Conservation (phyloP, 2,329 filamentous ascomycete species). For the Ceratocystis lukuohia region DNA sequence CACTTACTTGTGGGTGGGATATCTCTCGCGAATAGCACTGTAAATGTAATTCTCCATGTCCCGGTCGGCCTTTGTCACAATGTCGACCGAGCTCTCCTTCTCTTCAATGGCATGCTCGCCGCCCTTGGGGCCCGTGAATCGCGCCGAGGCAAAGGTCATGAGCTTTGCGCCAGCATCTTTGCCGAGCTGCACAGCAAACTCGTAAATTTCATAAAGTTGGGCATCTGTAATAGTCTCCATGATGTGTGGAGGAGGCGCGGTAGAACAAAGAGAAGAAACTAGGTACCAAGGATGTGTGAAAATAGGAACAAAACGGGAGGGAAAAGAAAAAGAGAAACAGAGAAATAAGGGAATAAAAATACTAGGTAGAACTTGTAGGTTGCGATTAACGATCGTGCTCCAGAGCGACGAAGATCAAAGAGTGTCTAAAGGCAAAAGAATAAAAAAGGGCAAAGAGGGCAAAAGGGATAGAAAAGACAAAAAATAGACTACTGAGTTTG, state of each 20-base stretch:
- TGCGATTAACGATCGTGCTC: background rate
- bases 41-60: slow-evolving; percentile 32
- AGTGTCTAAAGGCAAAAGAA: background rate
- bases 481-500: background rate
- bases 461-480: background rate
- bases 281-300: background rate
- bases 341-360: background rate
- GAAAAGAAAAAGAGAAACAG: background rate
- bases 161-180: slow-evolving; percentile 57
- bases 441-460: background rate
- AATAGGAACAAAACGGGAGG: slow-evolving; percentile 13
- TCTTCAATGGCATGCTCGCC: slow-evolving; percentile 30
- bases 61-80: slow-evolving; percentile 65
- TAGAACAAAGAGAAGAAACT: background rate
- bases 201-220: slow-evolving; percentile 31
- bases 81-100: slow-evolving; percentile 64
- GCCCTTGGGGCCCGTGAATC: slow-evolving; percentile 32
- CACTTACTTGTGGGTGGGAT: slow-evolving; percentile 52
- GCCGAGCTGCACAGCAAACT: slow-evolving; percentile 56
- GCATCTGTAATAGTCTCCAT: slow-evolving; percentile 7
- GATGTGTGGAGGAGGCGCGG: background rate
- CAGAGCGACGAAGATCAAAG: background rate
- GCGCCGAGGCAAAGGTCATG: slow-evolving; percentile 45
- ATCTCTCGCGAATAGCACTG: slow-evolving; percentile 38
- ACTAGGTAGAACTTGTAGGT: background rate